Evolutionary conservation across 169 alveolate genomes (phyloP), one percentile per base, ranked within the genome.

Genomic region (Theileria sp.): DNA sequence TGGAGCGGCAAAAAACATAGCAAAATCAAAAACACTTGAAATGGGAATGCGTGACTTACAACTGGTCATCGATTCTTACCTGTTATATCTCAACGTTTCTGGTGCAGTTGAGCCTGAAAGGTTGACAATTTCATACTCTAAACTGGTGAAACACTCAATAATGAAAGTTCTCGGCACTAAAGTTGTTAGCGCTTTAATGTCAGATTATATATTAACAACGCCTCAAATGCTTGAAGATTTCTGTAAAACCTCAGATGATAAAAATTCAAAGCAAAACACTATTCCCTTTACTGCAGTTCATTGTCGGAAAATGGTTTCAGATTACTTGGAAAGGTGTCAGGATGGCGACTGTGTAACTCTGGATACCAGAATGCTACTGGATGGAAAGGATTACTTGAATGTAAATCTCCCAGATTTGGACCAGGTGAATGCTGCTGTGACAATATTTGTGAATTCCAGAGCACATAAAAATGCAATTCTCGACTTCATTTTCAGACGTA

Each of bases 401-500:
- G 66, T 82, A 25, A 25, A 30, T 28, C 81, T 82, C 21, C 88
- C 88, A 9, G 26, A 75, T 28, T 36, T 61, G 5, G 66, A 44
- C 65, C 88, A 82, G 61, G 34, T 82, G 70, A 84, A 82, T 17
- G 79, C 79, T 1, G 81, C 75, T 0, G 68, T 65, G 74, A 32
- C 67, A 28, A 34, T 82, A 1, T 19, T 82, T 10, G 70, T 17
- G 36, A 50, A 66, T 25, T 36, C 61, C 23, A 28, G 75, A 19
- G 75, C 75, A 1, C 75, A 66, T 8, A 44, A 44, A 21, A 66
- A 66, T 3, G 13, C n/a, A 19, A 32, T 66, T 25, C 51, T 44
- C n/a, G 58, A 66, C 75, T 66, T 66, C 75, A 28, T 66, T 44
- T 25, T 66, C 38, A n/a, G 34, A 7, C 26, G 75, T 12, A 66